Base-by-base conservation (phyloP, 1,284 basidiomycete genomes). In the Trichosporon ovoides region DNA sequence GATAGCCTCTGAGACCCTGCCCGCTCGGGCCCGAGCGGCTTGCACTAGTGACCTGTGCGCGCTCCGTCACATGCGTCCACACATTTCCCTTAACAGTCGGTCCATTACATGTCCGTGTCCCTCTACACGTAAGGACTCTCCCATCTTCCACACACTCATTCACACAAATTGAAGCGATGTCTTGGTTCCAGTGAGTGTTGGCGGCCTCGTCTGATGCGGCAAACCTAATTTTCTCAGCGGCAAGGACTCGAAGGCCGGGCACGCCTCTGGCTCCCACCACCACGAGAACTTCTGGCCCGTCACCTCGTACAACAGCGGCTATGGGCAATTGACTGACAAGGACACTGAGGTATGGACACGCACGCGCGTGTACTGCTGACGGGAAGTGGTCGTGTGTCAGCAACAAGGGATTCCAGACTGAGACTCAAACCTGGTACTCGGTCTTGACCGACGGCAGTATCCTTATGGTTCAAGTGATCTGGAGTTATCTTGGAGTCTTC, bases 391-490 rank as follows among this genome's bases (percentile, higher is more conserved):
- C 84, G 38, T 91, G 89, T 76, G 81, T 85, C 3, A 83, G 83
- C 66, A 67, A 70, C 62, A 77, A 79, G 22, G 91, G 93, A 0
- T 96, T 98, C 75, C 83, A 86, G 46, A 89, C 93, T 2, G 96
- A 98, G 78, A 98, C 95, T 0, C 91, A 97, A 75, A 83, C 79
- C 0, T 98, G 87, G 80, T 99, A 99, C 78, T 81, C 87, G 36
- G 82, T 89, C 65, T 81, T 91, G 13, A 83, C 87, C 38, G 90
- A 96, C 81, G 94, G 94, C 5, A 84, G 83, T 22, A 83, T 85
- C 56, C 66, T 96, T 62, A 89, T 91, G 83, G 87, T 84, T 69
- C 95, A 98, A 79, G 84, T 98, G 62, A 98, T 99, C 71, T 93
- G 97, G 81, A 95, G 92, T 2, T 83, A 89, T 49, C 84, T 95